phyloP scores from a whole-genome alignment of 148 eudicot genomes.

The Talinum fruticosum region DNA sequence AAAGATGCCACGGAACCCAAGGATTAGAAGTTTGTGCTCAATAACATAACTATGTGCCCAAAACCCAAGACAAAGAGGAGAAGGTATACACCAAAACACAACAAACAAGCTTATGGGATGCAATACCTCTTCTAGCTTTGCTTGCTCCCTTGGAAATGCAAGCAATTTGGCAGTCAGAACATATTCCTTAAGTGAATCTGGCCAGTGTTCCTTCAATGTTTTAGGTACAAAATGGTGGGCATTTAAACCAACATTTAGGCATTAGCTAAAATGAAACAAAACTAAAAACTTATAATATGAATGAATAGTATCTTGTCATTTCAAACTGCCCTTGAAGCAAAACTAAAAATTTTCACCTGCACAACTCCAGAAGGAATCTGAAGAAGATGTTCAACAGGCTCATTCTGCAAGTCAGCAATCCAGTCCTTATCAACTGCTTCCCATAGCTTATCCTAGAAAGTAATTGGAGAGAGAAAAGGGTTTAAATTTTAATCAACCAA shows the following conservation, averaged over 20 bases:
- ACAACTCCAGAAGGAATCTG: conserved; percentile 79
- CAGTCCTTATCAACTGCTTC: conserved; percentile 78
- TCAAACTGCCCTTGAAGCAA: neutral
- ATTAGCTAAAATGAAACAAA: conserved; percentile 8
- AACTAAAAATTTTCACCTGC: conserved; percentile 38
- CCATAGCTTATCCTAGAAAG: conserved; percentile 67
- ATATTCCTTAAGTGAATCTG: conserved; percentile 68
- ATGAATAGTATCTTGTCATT: neutral
- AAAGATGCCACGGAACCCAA: too few relatives aligned
- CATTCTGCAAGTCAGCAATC: conserved; percentile 66
- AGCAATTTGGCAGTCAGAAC: conserved; percentile 46
- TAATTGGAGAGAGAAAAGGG: neutral
- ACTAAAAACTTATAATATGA: neutral
- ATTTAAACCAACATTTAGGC: neutral
- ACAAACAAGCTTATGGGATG: neutral
- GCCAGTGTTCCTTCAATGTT: conserved; percentile 68
- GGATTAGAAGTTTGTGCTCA: neutral
- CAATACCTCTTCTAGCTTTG: conserved; percentile 57
- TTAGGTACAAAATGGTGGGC: neutral
- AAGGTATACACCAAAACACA: neutral
- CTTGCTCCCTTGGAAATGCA: conserved; percentile 68
- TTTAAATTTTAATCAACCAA: neutral
- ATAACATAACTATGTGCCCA: neutral
- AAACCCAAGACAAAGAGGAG: neutral
- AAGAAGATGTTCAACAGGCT: conserved; percentile 66